A percentile compares a stretch with the other conserved stretches of the same genome.
Evolutionary conservation across 2,329 filamentous ascomycete genomes (phyloP).

Genomic region (Fusarium avenaceum): DNA sequence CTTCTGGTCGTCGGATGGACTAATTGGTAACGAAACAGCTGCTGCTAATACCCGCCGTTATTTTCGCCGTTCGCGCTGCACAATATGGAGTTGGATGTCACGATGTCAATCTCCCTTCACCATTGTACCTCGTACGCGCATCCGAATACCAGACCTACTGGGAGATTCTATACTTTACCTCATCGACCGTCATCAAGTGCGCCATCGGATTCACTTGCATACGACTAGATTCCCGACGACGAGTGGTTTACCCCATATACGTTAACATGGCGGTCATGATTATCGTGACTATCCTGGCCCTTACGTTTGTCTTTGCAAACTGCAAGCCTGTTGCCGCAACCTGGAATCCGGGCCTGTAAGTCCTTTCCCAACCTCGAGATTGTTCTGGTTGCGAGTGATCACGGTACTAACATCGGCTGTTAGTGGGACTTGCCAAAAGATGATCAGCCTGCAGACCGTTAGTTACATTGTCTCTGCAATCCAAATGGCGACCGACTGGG

Average conservation of each 20-base stretch:
- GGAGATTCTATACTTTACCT: constrained; percentile 20
- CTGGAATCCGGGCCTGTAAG: constrained; percentile 18
- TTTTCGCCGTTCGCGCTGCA: constrained; percentile 6
- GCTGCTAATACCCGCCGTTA: constrained; percentile 5
- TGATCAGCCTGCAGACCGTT: constrained; percentile 5
- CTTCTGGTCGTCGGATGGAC: too few species aligned
- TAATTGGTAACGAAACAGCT: background rate
- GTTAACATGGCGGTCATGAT: constrained; percentile 24
- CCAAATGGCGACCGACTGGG: constrained; percentile 19
- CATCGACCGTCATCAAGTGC: constrained; percentile 18
- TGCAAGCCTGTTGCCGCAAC: constrained; percentile 19
- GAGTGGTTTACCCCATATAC: constrained; percentile 12
- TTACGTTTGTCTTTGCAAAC: constrained; percentile 19
- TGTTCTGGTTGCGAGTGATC: rapidly evolving
- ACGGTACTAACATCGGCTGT: background rate
- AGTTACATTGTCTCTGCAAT: constrained; percentile 13
- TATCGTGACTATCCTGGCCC: background rate
- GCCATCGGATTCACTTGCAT: constrained; percentile 9
- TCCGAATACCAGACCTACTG: constrained; percentile 25
- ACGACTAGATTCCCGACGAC: constrained; percentile 7
- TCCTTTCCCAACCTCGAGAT: too few species aligned
- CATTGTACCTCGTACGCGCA: constrained; percentile 16
- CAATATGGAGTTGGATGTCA: constrained; percentile 22
- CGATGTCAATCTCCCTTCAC: constrained; percentile 9
- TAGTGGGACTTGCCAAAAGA: constrained; percentile 14